Base-by-base conservation (phyloP, 176 grass and related monocot genomes). In the Dendrocalamus sinicus region DNA sequence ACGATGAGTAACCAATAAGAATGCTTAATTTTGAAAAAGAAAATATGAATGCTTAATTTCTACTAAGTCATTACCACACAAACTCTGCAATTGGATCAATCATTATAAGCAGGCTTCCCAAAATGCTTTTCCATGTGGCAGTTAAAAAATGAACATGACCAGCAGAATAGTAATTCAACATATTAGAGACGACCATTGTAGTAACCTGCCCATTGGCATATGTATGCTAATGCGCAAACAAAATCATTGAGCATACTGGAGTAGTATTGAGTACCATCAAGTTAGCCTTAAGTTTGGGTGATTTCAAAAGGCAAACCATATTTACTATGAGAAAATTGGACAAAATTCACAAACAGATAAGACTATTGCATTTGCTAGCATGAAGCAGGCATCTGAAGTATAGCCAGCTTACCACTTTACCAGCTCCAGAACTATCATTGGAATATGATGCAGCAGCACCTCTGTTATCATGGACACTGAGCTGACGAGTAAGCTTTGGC, bases 401-500 rank as follows among this genome's bases (percentile, higher is more conserved):
- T 26, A 82, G 4, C 35, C 10, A 71, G 23, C 78, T 86, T 84
- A 99, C n/a, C n/a, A n/a, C n/a, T n/a, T n/a, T n/a, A n/a, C 93
- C 91, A 71, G 78, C 63, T 89, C 78, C 92, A 77, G 89, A 80
- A 77, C 58, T 78, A 75, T 86, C 91, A 20, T 99, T 72, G 5
- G 82, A 88, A 94, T 90, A 88, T 78, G 91, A 86, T 84, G 90
- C 57, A 77, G 53, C 79, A 75, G 91, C 66, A 72, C 91, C 88
- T 83, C 90, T 91, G 67, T 98, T 95, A 70, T 98, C 96, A 89
- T 95, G 93, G 67, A 95, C 73, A 6, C 93, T 92, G 57, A 98
- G 91, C 76, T 99, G 96, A 66, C 90, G 96, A 89, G 92, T 99
- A 71, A 99, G 93, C 70, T 95, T 96, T 66, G 92, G 96, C 75